phyloP scores from a whole-genome alignment of 768 basidiomycete species.

The Chalciporus chontae region DNA sequence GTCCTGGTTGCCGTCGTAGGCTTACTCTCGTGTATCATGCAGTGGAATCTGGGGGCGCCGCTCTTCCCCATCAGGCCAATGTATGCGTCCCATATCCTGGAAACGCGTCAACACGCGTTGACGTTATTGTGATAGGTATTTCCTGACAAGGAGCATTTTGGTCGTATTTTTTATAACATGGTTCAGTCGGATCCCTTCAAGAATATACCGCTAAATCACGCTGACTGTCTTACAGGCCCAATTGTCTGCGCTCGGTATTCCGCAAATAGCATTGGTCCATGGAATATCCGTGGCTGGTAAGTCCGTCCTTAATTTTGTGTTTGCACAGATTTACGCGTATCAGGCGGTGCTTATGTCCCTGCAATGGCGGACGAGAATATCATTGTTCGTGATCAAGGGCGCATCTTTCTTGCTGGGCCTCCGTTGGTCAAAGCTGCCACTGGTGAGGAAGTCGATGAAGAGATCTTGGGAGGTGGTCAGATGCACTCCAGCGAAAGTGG shows the following conservation, averaged over 20 bases:
- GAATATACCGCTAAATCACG: background rate
- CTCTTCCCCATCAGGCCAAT: constrained; percentile 88
- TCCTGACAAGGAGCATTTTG: constrained; percentile 94
- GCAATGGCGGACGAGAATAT: constrained; percentile 96
- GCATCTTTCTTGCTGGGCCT: constrained; percentile 92
- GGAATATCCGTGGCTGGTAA: constrained; percentile 89
- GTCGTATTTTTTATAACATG: constrained; percentile 97
- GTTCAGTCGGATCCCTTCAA: constrained; percentile 34
- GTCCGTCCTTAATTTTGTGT: constrained; percentile 2
- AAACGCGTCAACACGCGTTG: background rate
- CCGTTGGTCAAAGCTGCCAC: constrained; percentile 94
- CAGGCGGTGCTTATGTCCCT: constrained; percentile 90
- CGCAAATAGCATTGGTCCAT: constrained; percentile 90
- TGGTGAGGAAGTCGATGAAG: constrained; percentile 89
- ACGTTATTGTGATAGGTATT: constrained; percentile 51
- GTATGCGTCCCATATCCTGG: constrained; percentile 29
- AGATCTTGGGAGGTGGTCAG: constrained; percentile 83
- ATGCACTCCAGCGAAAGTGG: constrained; percentile 94
- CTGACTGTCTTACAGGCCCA: constrained; percentile 57
- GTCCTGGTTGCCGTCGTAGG: background rate
- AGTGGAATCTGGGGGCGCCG: constrained; percentile 96
- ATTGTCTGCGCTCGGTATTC: constrained; percentile 89
- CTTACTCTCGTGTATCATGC: constrained; percentile 9
- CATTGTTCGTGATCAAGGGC: constrained; percentile 87
- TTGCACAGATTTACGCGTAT: constrained; percentile 6